Base-by-base conservation (phyloP, 495 filamentous ascomycete species). In the Margaritispora aquatica region DNA sequence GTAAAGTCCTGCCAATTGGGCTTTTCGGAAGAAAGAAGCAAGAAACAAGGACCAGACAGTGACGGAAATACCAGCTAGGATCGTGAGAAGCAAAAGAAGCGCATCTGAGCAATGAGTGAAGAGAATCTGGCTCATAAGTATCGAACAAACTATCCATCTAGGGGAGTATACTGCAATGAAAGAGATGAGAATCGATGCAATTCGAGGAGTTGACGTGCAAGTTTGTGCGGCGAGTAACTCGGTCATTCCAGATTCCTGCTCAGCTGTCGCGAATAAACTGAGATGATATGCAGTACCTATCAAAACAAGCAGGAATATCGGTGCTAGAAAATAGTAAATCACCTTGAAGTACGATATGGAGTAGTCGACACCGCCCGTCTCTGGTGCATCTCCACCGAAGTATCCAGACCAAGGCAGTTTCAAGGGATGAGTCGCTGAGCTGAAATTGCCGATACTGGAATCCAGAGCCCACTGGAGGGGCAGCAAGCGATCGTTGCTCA, bases 1-100 rank as follows among this genome's bases (percentile, higher is more conserved):
- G 19, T 73, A 75, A 41, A 77, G 74, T 13, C 76, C 74, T 10
- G 73, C 75, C 0, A 79, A 69, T 55, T 79, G 74, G n/a, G 76
- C 74, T 55, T 76, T 79, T 9, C 65, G 63, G 60, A 79, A 79
- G 58, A 77, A 70, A 36, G 66, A 71, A 1, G 70, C 74, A 31
- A 71, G 66, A 22, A 73, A 70, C 22, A 76, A 69, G 22, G 75
- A 73, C 54, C 71, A 77, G 27, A 67, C 71, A 7, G 71, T 68
- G 19, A 77, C 57, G 7, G 76, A 66, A 15, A 69, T 56, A 8
- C 73, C 73, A 34, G 69, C 66, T 5, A 76, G 54, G 11, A 79
- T 68, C 29, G 73, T 72, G 59, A 71, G 70, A 50, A 71, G 68
- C 11, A 79, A 67, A 4, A 73, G 51, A 7, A 77, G 68, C 2